Percentiles rank a stretch among this genome's conserved stretches.
These are phyloP conservation scores for Hypoxylon sp. DNA, from an alignment of 2,329 filamentous ascomycete genomes.

Conservation along the genomic window DNA sequence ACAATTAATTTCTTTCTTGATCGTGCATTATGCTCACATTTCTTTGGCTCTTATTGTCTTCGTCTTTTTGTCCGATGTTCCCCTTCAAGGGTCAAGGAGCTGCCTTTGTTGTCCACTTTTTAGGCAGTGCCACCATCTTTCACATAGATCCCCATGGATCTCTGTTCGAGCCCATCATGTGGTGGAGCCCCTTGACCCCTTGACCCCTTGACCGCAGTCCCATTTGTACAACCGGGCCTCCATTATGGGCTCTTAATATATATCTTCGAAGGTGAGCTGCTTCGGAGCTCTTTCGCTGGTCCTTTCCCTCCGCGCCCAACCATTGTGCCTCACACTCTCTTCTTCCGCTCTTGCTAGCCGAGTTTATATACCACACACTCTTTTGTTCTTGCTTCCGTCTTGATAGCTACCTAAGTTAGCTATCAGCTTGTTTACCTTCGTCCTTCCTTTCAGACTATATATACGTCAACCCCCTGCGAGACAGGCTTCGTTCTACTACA, in stretches of 20 bases:
- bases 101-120: constrained; percentile 40
- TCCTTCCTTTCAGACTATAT: constrained; percentile 49
- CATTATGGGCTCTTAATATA: constrained; percentile 48
- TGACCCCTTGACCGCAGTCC: constrained; percentile 21
- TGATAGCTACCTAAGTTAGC: constrained; percentile 34
- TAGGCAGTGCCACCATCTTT: constrained; percentile 37
- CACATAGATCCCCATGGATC: constrained; percentile 39
- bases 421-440: constrained; percentile 41
- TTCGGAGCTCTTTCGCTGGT: constrained; percentile 39
- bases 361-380: constrained; percentile 50
- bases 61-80: constrained; percentile 41
- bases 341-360: constrained; percentile 49
- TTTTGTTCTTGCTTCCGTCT: constrained; percentile 43
- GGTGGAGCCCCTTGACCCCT: constrained; percentile 25
- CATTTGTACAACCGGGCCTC: constrained; percentile 30
- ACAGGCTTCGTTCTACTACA: constrained; percentile 45
- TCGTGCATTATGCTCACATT: constrained; percentile 35
- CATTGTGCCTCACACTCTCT: constrained; percentile 45
- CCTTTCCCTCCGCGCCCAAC: constrained; percentile 44
- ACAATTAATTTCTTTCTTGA: constrained; percentile 44
- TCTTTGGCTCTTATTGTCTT: constrained; percentile 41
- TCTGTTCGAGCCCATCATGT: constrained; percentile 33
- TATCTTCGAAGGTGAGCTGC: constrained; percentile 46
- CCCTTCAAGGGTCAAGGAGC: constrained; percentile 23
- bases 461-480: constrained; percentile 48